phyloP scores from a whole-genome alignment of 179 eudicot genomes.

The Amaranthus tricolor region DNA sequence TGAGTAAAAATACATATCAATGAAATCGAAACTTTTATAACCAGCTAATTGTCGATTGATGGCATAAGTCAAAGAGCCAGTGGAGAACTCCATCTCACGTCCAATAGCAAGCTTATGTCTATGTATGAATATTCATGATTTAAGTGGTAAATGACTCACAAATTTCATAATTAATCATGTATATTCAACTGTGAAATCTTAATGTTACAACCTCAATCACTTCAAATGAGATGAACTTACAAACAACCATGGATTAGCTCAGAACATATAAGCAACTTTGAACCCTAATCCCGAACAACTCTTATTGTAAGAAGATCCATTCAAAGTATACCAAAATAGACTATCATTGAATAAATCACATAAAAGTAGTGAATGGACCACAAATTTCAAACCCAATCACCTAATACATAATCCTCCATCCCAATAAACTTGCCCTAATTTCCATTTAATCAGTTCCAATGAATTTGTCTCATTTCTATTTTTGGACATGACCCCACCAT shows the following conservation, averaged over 20 bases:
- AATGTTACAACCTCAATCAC: not conserved
- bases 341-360: too few relatives aligned
- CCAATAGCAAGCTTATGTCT: not conserved
- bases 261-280: too few relatives aligned
- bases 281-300: too few relatives aligned
- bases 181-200: not conserved
- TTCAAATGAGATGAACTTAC: not conserved
- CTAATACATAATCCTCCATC: too few relatives aligned
- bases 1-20: not conserved
- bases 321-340: not conserved
- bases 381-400: too few relatives aligned
- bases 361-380: too few relatives aligned
- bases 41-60: not conserved
- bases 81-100: not conserved
- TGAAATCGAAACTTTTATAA: not conserved
- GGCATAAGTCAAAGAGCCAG: too few relatives aligned
- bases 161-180: not conserved
- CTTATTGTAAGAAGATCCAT: not conserved
- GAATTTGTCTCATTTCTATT: too few relatives aligned
- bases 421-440: too few relatives aligned
- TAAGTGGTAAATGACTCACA: not conserved
- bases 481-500: too few relatives aligned
- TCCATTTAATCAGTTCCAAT: too few relatives aligned
- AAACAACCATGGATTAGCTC: not conserved
- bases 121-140: not conserved